These are phyloP conservation scores for Flaveria sonorensis DNA, from an alignment of 129 eudicot genomes.

Conservation along the genomic window DNA sequence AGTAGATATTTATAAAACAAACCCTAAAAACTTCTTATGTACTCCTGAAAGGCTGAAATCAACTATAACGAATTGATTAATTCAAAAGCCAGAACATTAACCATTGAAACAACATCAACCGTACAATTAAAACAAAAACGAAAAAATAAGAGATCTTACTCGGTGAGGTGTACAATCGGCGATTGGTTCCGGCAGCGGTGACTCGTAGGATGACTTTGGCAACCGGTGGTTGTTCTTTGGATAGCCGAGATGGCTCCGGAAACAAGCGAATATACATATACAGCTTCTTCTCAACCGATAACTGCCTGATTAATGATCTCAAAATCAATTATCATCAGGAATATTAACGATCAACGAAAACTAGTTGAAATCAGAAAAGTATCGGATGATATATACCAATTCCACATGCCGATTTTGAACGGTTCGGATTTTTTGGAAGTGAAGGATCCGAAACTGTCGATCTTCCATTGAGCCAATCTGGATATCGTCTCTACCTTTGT, in stretches of 20 bases:
- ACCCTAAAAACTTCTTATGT: background rate
- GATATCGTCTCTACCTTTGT: conserved; percentile 86
- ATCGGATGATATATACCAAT: conserved; percentile 46
- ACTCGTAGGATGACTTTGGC: conserved; percentile 68
- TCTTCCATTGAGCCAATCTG: conserved; percentile 84
- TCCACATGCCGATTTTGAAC: conserved; percentile 82
- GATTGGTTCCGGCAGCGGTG: conserved; percentile 48
- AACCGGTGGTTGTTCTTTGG: conserved; percentile 89
- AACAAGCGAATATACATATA: conserved; percentile 60
- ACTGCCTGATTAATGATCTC: conserved; percentile 44
- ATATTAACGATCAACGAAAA: background rate
- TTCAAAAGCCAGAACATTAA: too few relatives aligned
- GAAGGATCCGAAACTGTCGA: conserved; percentile 73
- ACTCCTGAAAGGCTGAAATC: too few relatives aligned
- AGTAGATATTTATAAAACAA: background rate
- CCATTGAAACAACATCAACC: too few relatives aligned
- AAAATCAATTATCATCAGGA: background rate
- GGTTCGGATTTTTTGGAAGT: conserved; percentile 74
- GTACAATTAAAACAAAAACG: too few relatives aligned
- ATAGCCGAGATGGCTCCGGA: conserved; percentile 64
- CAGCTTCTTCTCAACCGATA: conserved; percentile 77
- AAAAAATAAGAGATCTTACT: conserved; percentile 35
- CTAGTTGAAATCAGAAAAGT: background rate
- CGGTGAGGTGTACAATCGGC: conserved; percentile 61
- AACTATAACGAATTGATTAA: too few relatives aligned